Evolutionary conservation across 768 basidiomycete species (phyloP), one percentile per base, ranked within the genome.

Genomic region (Mycena sanguinolenta): DNA sequence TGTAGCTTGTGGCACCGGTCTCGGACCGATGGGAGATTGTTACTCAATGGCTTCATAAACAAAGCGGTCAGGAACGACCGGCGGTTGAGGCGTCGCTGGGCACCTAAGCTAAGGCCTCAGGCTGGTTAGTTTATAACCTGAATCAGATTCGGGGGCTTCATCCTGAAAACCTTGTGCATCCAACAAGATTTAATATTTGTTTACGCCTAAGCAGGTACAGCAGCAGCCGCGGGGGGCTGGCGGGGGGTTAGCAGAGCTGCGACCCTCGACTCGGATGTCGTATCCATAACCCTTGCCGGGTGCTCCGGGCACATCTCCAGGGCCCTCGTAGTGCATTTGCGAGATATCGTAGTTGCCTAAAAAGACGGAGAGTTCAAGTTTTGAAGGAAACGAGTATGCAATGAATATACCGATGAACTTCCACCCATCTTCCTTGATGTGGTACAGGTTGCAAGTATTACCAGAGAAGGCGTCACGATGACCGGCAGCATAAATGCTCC

Each of bases 391-490:
- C 19, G 4, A 8, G 30, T 49, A 42, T 4, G n/a, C 67, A 60
- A 34, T 49, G 21, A 23, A 83, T 90, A 46, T 77, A 96, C 96
- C 95, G 76, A 98, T 93, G 84, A 98, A 99, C 73, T 91, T 87
- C 98, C 98, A 99, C 7, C 97, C 97, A 67, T 94, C 88, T 80
- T 97, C 91, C 79, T 95, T 92, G 77, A 99, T 95, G 70, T 98
- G 96, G 79, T 95, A 99, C 44, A 99, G 85, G 82, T 99, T 99
- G 83, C 94, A 92, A 7, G 95, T 92, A 84, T 99, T 99, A 59
- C 96, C 96, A 8, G 96, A 97, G 85, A 92, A 97, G 8, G 96
- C 96, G 80, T 98, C 96, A 71, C 97, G 92, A 81, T 99, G 98
- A 70, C 95, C 95, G 60, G 98, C 98, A 50, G 97, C 97, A 75